Conservation (phyloP, 2,329 filamentous ascomycete genomes). For the Aspergillus persii region DNA sequence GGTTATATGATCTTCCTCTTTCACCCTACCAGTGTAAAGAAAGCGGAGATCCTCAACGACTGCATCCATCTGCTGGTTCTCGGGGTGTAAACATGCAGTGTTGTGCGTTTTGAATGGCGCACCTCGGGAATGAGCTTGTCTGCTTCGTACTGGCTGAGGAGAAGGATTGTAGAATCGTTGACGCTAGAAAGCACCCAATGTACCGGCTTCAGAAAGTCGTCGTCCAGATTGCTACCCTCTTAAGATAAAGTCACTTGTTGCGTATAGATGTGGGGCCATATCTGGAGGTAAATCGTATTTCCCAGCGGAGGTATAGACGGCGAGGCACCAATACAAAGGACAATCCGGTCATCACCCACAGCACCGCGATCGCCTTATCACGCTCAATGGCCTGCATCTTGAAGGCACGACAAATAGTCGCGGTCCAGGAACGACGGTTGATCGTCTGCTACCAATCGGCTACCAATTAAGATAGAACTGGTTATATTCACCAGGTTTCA, state of each 20-base stretch:
- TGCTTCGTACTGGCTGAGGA: conserved; percentile 62
- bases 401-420: too few species aligned
- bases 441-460: too few species aligned
- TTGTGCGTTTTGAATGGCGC: conserved; percentile 29
- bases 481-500: too few species aligned
- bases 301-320: conserved; percentile 3
- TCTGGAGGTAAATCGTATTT: background rate
- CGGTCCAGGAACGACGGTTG: too few species aligned
- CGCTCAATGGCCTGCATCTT: too few species aligned
- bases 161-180: conserved; percentile 37
- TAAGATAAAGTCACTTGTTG: conserved; percentile 7
- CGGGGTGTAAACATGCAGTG: conserved; percentile 53
- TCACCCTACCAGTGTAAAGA: conserved; percentile 31
- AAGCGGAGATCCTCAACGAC: conserved; percentile 48
- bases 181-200: conserved; percentile 53
- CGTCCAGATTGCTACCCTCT: conserved; percentile 41
- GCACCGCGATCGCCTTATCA: too few species aligned
- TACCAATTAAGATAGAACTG: too few species aligned
- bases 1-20: background rate
- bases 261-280: conserved; percentile 4
- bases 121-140: conserved; percentile 50
- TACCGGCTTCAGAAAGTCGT: conserved; percentile 53
- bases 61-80: conserved; percentile 37
- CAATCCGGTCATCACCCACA: too few species aligned
- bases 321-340: too few species aligned